Evolutionary conservation across 1,139 yeast genomes (phyloP), one percentile per base, ranked within the genome.

Genomic region (Yarrowia galli): DNA sequence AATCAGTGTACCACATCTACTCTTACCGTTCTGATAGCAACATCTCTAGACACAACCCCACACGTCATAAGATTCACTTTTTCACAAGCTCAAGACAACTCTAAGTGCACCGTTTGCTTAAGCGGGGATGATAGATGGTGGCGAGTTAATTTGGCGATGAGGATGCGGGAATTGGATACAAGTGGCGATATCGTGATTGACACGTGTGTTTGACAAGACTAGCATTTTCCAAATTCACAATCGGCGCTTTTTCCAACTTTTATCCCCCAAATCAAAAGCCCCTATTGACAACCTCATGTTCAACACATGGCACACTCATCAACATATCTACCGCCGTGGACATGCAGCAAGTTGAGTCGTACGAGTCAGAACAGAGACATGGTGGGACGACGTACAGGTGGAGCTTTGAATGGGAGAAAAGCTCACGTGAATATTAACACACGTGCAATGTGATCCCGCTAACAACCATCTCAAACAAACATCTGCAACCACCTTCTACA

Each of bases 41-140:
- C 53, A 3, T 6, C 5, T 18, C 40, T 35, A 12, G 15, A 35
- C 15, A n/a, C 58, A 36, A 36, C 60, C 60, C 60, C 60, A 53
- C 60, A 53, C 58, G 58, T 36, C 58, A 36, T 53, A 51, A 51
- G 18, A 53, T 53, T 36, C 60, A 53, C 45, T 36, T 53, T 53
- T 53, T 53, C 60, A 53, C 60, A 53, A 53, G 60, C 60, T 36
- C 45, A 16, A n/a, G 60, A 36, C 60, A 53, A 53, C 60, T 38
- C 42, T 35, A 53, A 22, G 28, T 20, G 43, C 58, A 51, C 58
- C 58, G 58, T 51, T 51, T 51, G 58, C 58, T 51, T 51, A 51
- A 51, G 58, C 58, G 58, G 58, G 58, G 58, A 36, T 16, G 58
- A 32, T 35, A 36, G 58, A 51, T 51, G 56, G 56, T 42, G 54